Evolutionary conservation across 1,284 basidiomycete species (phyloP), one percentile per base, ranked within the genome.

Genomic region (Thelephora terrestris): DNA sequence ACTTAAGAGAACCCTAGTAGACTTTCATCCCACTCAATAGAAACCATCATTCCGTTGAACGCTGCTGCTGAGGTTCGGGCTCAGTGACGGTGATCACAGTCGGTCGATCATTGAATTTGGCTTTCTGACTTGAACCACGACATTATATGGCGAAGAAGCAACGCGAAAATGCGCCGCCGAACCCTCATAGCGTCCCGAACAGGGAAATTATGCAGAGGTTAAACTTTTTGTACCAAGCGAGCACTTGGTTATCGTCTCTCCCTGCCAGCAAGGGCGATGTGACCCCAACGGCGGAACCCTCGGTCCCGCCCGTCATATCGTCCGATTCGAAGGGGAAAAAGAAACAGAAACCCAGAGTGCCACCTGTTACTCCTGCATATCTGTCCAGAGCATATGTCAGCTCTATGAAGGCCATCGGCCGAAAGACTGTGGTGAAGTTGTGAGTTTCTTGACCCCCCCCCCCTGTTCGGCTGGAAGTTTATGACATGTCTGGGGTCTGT

Each of bases 171-270:
- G 65, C 57, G 6, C 79, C 81, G 0, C 46, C 35, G 3, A 81
- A 74, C 47, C 68, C 77, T 2, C 71, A 69, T 59, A 74, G 61
- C 53, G 68, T 85, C 34, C 57, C 71, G 4, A 86, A 86, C 59
- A 69, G 78, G 34, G 88, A 91, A 58, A 76, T 85, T 35, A 73
- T 88, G 27, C 88, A 91, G 59, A 74, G 88, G 23, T 71, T 91
- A 53, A 90, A 85, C 65, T 91, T 87, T 61, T 74, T 91, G 25
- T 88, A 87, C 58, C 88, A 91, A 65, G 85, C 87, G 25, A 81
- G 84, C 55, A 69, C 76, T 4, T 79, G 84, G 54, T 65, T 91
- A 35, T 71, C 73, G 47, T 67, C 66, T 17, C 60, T 79, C 35
- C 52, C 55, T 29, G 39, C 18, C 23, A 20, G 44, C 40, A 34